Base-by-base conservation (phyloP, 371 early-diverging fungal genomes). In the Apophysomyces sp. region DNA sequence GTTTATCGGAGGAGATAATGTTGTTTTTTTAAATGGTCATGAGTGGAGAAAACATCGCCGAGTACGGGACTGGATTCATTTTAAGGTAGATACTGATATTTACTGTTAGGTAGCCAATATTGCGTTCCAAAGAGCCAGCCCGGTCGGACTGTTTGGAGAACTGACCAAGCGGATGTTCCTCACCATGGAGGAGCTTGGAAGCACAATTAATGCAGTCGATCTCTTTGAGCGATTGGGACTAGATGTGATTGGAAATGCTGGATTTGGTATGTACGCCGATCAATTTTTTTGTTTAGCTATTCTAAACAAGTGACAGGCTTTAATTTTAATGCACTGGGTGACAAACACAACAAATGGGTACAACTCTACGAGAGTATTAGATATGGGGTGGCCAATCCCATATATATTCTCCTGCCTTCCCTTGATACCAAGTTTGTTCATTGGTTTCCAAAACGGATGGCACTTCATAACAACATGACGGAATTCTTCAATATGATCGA, bases 101-200 rank as follows among this genome's bases (percentile, higher is more conserved):
- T 21, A 7, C 2, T 3, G 5, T 8, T 18, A 44, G 18, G 70
- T 73, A 9, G 72, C 69, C 2, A 77, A 75, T 15, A 76, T 77
- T 1, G 72, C 65, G 0, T 80, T 80, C 32, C 74, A 72, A 15
- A 60, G 72, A 18, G 54, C 67, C 1, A 67, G 71, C 65, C 70
- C 78, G 0, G 36, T 74, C 1, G 63, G 66, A 12, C 27, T 52
- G 4, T 75, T 80, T 63, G 76, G 67, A 1, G 16, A 63, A 9
- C 49, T 74, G 7, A 62, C 54, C 5, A 26, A 29, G 11, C 54
- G 32, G 0, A 62, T 78, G 61, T 65, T 77, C 29, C 27, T 8
- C 16, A 34, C 61, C 1, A 61, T 72, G 8, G 68, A 74, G 6
- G 44, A 30, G 3, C n/a, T 44, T 9, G 49, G 8, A 0, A 9